Percentiles rank a stretch among this genome's conserved stretches.
Evolutionary conservation across 108 stramenopile species (phyloP).

Genomic region (Epithemia pelagica): DNA sequence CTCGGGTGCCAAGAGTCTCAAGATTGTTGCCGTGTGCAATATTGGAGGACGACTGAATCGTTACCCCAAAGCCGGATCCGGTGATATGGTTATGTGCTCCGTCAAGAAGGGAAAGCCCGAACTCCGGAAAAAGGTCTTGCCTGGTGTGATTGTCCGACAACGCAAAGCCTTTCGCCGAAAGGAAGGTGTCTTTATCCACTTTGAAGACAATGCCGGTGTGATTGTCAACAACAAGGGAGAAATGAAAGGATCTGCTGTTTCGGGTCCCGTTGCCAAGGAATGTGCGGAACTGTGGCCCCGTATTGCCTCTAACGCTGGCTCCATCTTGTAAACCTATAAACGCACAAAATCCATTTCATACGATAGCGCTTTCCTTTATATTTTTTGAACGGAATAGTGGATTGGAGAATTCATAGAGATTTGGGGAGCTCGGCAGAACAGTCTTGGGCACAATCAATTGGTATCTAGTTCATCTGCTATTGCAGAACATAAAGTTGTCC

Average conservation of each 20-base stretch:
- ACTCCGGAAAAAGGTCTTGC: conserved; percentile 99
- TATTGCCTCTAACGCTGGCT: conserved; percentile 97
- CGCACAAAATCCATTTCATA: no score
- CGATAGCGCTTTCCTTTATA: no score
- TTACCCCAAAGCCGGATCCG: conserved; percentile 93
- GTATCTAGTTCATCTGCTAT: no score
- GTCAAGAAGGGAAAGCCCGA: conserved; percentile 99
- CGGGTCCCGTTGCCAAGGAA: conserved; percentile 99
- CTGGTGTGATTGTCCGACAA: conserved; percentile 96
- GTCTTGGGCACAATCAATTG: no score
- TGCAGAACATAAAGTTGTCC: no score
- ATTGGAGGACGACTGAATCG: conserved; percentile 97
- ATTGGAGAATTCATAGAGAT: no score
- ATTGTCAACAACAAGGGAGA: conserved; percentile 99
- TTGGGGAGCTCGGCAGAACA: no score
- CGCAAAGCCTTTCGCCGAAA: conserved; percentile 99
- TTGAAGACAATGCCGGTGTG: conserved; percentile 99
- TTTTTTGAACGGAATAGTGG: no score
- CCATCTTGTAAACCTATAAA: conserved; percentile 96
- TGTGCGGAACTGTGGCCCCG: conserved; percentile 99
- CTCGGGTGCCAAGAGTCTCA: conserved; percentile 99
- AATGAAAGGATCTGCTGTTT: conserved; percentile 99
- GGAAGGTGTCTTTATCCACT: conserved; percentile 99
- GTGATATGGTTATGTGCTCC: conserved; percentile 99
- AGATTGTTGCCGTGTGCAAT: conserved; percentile 97